Conservation (phyloP, 106 monocot species). For the Acanthochlamys bracteata region DNA sequence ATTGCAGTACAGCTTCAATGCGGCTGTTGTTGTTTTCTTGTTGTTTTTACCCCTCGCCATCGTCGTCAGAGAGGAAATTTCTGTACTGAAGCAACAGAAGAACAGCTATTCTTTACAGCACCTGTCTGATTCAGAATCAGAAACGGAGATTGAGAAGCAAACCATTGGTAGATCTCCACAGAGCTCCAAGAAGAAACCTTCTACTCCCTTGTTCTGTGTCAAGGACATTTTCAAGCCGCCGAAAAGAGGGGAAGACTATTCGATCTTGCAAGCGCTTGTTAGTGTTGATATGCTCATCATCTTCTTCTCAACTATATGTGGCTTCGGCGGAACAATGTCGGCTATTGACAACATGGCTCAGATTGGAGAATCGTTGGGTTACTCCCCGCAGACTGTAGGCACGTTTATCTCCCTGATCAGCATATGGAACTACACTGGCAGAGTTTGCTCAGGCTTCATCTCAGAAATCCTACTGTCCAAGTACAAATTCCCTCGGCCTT, state of each 20-base stretch:
- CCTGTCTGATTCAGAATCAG: no score
- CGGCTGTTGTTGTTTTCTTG: constrained; percentile 32
- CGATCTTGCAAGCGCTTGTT: constrained; percentile 41
- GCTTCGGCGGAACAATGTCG: constrained; percentile 71
- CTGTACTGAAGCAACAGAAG: constrained; percentile 1
- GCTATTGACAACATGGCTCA: constrained; percentile 95
- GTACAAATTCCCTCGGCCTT: constrained; percentile 52
- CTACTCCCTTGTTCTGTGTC: not conserved
- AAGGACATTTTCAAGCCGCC: constrained; percentile 16
- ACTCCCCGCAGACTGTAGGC: constrained; percentile 32
- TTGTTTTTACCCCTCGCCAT: constrained; percentile 36
- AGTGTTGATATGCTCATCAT: constrained; percentile 78
- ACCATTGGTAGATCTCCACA: not conserved
- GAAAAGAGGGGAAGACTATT: constrained; percentile 44
- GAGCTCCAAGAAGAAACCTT: not conserved
- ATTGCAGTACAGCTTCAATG: constrained; percentile 14
- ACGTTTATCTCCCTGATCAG: constrained; percentile 83
- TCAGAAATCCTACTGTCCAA: constrained; percentile 52
- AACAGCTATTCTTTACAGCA: not conserved
- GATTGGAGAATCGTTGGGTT: constrained; percentile 74
- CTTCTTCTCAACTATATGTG: constrained; percentile 54
- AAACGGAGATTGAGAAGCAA: no score
- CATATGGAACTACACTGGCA: constrained; percentile 69
- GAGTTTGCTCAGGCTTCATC: constrained; percentile 52
- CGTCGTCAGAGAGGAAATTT: constrained; percentile 30